These are phyloP conservation scores for Nemania abortiva DNA, from an alignment of 2,329 filamentous ascomycete species.

Conservation along the genomic window DNA sequence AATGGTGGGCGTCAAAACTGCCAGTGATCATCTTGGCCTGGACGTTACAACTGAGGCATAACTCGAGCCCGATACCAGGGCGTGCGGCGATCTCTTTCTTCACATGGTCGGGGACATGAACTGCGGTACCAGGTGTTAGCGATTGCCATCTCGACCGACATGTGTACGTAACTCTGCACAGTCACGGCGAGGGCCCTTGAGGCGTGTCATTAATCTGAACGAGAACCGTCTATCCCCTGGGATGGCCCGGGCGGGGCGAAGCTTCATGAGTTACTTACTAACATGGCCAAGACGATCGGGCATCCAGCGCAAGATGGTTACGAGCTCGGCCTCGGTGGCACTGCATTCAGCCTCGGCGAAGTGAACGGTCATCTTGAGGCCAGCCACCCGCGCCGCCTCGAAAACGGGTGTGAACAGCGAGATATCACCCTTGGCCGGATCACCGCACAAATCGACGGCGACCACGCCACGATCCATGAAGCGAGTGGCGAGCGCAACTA, in stretches of 20 bases:
- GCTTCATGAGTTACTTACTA: conserved; percentile 50
- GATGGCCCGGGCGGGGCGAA: neutral
- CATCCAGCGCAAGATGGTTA: conserved; percentile 71
- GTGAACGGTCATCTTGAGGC: conserved; percentile 77
- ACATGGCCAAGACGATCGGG: conserved; percentile 82
- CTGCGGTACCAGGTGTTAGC: neutral
- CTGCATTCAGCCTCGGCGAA: conserved; percentile 78
- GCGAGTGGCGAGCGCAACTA: conserved; percentile 71
- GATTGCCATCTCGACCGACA: neutral
- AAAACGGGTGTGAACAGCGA: conserved; percentile 71
- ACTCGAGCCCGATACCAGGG: conserved; percentile 73
- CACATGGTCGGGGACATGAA: conserved; percentile 74
- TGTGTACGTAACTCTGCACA: no score
- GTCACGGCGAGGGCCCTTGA: no score
- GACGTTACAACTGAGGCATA: conserved; percentile 86
- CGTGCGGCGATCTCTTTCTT: conserved; percentile 63
- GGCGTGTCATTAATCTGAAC: neutral
- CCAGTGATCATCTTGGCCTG: conserved; percentile 78
- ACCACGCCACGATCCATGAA: conserved; percentile 70
- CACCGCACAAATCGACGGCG: conserved; percentile 82
- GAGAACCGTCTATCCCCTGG: no score
- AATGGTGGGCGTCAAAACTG: conserved; percentile 77
- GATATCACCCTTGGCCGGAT: conserved; percentile 74
- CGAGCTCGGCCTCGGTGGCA: conserved; percentile 69
- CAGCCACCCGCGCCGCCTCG: conserved; percentile 63